phyloP scores from a whole-genome alignment of 2,329 filamentous ascomycete species.

The Sclerotiophoma versabilis region DNA sequence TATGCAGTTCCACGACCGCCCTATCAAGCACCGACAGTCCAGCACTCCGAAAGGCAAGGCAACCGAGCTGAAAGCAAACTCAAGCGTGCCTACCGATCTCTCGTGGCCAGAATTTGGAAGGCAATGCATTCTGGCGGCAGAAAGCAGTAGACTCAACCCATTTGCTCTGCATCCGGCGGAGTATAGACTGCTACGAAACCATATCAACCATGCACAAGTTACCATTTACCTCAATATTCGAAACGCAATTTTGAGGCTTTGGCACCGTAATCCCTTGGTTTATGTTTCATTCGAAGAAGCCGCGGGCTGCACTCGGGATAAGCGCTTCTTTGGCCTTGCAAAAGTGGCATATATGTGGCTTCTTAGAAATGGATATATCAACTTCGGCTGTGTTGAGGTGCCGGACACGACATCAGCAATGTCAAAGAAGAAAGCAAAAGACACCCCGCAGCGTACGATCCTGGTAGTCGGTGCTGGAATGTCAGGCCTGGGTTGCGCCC shows the following conservation, averaged over 20 bases:
- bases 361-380: slow-evolving; percentile 89
- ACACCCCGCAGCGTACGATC: slow-evolving; percentile 71
- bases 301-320: slow-evolving; percentile 85
- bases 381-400: slow-evolving; percentile 90
- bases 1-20: slow-evolving; percentile 30
- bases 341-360: slow-evolving; percentile 93
- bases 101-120: slow-evolving; percentile 81
- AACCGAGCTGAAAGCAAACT: slow-evolving; percentile 63
- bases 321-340: slow-evolving; percentile 87
- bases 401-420: slow-evolving; percentile 53
- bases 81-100: slow-evolving; percentile 81
- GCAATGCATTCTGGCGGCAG: slow-evolving; percentile 88
- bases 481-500: slow-evolving; percentile 87
- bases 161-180: slow-evolving; percentile 87
- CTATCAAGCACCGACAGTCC: slow-evolving; percentile 28
- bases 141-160: slow-evolving; percentile 87
- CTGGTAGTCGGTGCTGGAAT: slow-evolving; percentile 94
- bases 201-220: slow-evolving; percentile 87
- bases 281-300: slow-evolving; percentile 85
- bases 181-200: slow-evolving; percentile 77
- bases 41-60: slow-evolving; percentile 32
- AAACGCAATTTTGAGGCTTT: slow-evolving; percentile 90
- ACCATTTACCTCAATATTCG: slow-evolving; percentile 96
- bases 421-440: slow-evolving; percentile 50
- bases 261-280: slow-evolving; percentile 85